Evolutionary conservation across 2,329 filamentous ascomycete genomes (phyloP).

Genomic region (Fusarium oxysporum): DNA sequence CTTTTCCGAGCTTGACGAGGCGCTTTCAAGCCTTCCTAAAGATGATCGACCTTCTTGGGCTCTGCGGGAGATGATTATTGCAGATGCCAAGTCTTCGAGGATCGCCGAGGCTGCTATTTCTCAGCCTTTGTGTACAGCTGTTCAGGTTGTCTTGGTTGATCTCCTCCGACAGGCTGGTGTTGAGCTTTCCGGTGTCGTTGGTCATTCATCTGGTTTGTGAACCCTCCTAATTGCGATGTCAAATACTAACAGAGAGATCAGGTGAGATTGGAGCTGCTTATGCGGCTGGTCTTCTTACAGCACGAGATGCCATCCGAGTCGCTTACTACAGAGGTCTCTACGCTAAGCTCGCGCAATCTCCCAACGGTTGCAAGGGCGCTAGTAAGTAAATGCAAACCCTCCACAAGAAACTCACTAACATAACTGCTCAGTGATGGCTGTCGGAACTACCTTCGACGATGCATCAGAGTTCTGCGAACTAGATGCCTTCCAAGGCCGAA

Average conservation of each 20-base stretch:
- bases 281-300: slow-evolving; percentile 51
- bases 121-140: slow-evolving; percentile 57
- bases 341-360: background rate
- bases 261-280: slow-evolving; percentile 59
- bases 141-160: slow-evolving; percentile 58
- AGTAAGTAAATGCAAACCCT: background rate
- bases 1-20: background rate
- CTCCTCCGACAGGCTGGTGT: slow-evolving; percentile 50
- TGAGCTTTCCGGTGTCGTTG: slow-evolving; percentile 50
- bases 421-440: background rate
- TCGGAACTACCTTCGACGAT: background rate
- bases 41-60: background rate
- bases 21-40: background rate
- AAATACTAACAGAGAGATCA: fast-evolving
- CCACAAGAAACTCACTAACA: background rate
- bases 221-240: fast-evolving
- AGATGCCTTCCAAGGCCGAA: background rate
- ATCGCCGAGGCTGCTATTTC: slow-evolving; percentile 41
- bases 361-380: background rate
- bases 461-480: background rate
- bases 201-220: slow-evolving; percentile 54
- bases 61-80: background rate
- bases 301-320: slow-evolving; percentile 45
- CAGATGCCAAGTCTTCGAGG: slow-evolving; percentile 10
- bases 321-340: slow-evolving; percentile 43